phyloP scores from a whole-genome alignment of 2,329 filamentous ascomycete species.

The Cladosporium austrohemisphaericum region DNA sequence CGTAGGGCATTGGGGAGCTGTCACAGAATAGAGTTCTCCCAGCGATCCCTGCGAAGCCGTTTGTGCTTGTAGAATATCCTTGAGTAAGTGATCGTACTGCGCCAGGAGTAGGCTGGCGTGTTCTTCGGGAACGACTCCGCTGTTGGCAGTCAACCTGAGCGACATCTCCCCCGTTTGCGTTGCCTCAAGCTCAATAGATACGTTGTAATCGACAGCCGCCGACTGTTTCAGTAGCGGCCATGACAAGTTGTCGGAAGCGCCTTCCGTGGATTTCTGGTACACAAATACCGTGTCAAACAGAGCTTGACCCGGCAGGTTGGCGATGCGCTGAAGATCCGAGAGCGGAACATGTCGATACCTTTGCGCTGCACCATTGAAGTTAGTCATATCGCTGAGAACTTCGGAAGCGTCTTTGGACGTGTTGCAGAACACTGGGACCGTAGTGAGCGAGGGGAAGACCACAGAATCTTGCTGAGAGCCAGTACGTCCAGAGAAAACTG shows the following conservation, averaged over 20 bases:
- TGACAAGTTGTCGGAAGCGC: constrained; percentile 12
- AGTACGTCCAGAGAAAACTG: constrained; percentile 72
- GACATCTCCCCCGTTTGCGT: constrained; percentile 45
- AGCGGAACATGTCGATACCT: constrained; percentile 71
- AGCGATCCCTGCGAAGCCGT: background rate
- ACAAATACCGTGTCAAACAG: constrained; percentile 84
- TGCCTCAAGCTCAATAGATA: constrained; percentile 77
- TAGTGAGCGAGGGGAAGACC: constrained; percentile 77
- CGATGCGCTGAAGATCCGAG: constrained; percentile 66
- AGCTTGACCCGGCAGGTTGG: constrained; percentile 59
- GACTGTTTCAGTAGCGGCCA: constrained; percentile 65
- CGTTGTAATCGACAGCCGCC: constrained; percentile 69
- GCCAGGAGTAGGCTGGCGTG: constrained; percentile 65
- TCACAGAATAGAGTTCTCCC: constrained; percentile 51
- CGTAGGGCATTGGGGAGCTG: constrained; percentile 54
- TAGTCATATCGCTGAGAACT: constrained; percentile 61
- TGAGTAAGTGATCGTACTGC: constrained; percentile 69
- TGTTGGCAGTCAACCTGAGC: constrained; percentile 64
- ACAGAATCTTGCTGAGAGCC: constrained; percentile 56
- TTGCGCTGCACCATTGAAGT: constrained; percentile 60
- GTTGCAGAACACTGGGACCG: constrained; percentile 66
- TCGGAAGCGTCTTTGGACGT: constrained; percentile 53
- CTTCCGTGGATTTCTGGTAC: constrained; percentile 61
- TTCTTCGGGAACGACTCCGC: constrained; percentile 60
- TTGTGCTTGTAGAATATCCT: constrained; percentile 47